These are phyloP conservation scores for Fistulina hepatica DNA, from an alignment of 1,284 basidiomycete species.

Conservation along the genomic window DNA sequence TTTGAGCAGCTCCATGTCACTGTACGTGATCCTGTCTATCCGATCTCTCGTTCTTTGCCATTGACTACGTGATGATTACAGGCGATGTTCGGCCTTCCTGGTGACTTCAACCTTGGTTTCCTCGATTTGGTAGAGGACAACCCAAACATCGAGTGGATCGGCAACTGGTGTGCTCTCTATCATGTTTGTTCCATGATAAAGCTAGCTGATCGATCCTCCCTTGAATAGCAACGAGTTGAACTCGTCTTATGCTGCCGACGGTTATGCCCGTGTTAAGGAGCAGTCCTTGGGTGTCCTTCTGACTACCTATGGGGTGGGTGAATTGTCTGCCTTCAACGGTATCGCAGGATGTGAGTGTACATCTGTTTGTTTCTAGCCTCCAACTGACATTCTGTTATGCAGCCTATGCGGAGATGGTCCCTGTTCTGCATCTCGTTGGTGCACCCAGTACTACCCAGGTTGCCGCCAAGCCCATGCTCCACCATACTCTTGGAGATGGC, in stretches of 20 bases:
- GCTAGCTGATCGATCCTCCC: slow-evolving; percentile 5
- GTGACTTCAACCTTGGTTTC: slow-evolving; percentile 87
- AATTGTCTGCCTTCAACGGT: slow-evolving; percentile 75
- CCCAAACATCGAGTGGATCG: slow-evolving; percentile 75
- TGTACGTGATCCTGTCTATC: too few species aligned
- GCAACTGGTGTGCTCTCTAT: slow-evolving; percentile 53
- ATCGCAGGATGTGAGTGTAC: slow-evolving; percentile 52
- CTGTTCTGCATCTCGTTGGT: slow-evolving; percentile 87
- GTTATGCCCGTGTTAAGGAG: slow-evolving; percentile 80
- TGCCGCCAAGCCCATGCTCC: slow-evolving; percentile 59
- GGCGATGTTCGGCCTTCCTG: slow-evolving; percentile 77
- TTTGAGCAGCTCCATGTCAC: slow-evolving; percentile 37
- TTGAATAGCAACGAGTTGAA: slow-evolving; percentile 70
- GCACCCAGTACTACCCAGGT: slow-evolving; percentile 71
- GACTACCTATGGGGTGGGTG: slow-evolving; percentile 84
- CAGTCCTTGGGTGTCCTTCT: slow-evolving; percentile 62
- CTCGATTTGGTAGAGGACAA: slow-evolving; percentile 82
- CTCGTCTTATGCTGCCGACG: slow-evolving; percentile 88
- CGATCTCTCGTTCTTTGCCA: too few species aligned
- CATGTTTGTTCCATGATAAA: background rate
- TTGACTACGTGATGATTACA: too few species aligned
- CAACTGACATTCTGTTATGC: background rate
- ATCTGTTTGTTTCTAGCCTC: too few species aligned
- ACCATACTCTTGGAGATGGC: slow-evolving; percentile 83
- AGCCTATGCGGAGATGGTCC: slow-evolving; percentile 85